phyloP scores from a whole-genome alignment of 2,329 filamentous ascomycete species.

The Neopestalotiopsis sp. region DNA sequence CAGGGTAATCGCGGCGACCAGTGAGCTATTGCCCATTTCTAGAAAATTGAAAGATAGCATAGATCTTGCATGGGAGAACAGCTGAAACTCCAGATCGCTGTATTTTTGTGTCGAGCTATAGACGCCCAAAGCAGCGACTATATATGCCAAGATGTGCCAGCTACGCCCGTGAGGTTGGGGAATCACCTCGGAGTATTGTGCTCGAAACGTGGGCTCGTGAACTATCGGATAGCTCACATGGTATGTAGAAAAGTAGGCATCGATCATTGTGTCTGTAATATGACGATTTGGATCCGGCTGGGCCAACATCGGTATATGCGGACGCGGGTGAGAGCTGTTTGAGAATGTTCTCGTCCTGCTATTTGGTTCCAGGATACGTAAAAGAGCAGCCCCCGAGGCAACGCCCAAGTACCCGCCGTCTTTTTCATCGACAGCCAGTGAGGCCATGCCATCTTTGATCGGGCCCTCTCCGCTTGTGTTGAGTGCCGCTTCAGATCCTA shows the following conservation, averaged over 20 bases:
- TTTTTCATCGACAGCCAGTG: conserved; percentile 39
- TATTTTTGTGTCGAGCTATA: conserved; percentile 14
- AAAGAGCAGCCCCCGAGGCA: conserved; percentile 49
- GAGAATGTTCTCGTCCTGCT: conserved; percentile 20
- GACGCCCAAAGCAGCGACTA: conserved; percentile 24
- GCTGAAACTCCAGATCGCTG: conserved; percentile 17
- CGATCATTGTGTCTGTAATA: conserved; percentile 28
- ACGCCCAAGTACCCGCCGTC: conserved; percentile 51
- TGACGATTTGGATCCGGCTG: conserved; percentile 17
- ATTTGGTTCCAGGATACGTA: conserved; percentile 42
- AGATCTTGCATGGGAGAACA: conserved; percentile 20
- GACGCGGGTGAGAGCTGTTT: conserved; percentile 7
- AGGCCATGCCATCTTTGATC: conserved; percentile 44
- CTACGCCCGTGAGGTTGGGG: conserved; percentile 21
- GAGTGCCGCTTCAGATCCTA: conserved; percentile 24
- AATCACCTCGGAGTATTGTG: conserved; percentile 23
- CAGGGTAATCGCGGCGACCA: conserved; percentile 37
- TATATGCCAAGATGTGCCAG: conserved; percentile 25
- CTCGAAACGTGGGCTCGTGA: conserved; percentile 34
- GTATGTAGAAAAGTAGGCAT: conserved; percentile 48
- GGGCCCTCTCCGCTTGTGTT: conserved; percentile 31
- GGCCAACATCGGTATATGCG: not conserved
- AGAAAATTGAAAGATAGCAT: conserved; percentile 22
- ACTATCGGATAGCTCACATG: conserved; percentile 50
- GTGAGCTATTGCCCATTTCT: conserved; percentile 38